Evolutionary conservation across 2,329 filamentous ascomycete species (phyloP).

Genomic region (Hymenotorrendiella dingleyae): DNA sequence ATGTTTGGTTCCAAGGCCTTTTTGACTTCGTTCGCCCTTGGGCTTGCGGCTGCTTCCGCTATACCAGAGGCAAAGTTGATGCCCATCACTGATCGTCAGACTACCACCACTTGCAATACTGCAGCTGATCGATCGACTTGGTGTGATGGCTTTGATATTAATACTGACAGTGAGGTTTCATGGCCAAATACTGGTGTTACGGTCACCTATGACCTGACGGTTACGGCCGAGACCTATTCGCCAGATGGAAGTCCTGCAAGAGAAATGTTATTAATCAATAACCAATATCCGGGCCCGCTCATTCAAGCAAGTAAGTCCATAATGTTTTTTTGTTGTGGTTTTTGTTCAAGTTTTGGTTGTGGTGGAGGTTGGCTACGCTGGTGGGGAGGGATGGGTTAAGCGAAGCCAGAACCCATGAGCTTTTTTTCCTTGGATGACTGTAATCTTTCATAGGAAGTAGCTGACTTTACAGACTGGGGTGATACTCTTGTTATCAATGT

Average conservation of each 20-base stretch:
- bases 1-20: conserved; percentile 1
- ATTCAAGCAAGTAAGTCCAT: conserved; percentile 19
- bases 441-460: too few relatives aligned
- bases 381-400: too few relatives aligned
- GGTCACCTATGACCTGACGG: conserved; percentile 9
- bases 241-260: conserved; percentile 34
- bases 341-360: not conserved
- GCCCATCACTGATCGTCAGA: not conserved
- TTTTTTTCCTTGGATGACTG: too few relatives aligned
- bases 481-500: conserved; percentile 53
- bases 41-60: not conserved
- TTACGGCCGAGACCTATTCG: conserved; percentile 15
- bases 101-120: not conserved
- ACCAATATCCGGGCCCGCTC: conserved; percentile 28
- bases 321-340: not conserved
- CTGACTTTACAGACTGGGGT: conserved; percentile 21
- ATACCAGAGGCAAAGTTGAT: not conserved
- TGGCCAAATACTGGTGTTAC: conserved; percentile 8
- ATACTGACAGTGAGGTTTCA: not conserved
- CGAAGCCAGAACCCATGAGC: too few relatives aligned
- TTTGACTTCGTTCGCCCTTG: not conserved
- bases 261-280: conserved; percentile 46
- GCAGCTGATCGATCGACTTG: not conserved
- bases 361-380: too few relatives aligned
- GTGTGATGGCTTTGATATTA: not conserved